Evolutionary conservation across 352 stramenopile species (phyloP), one percentile per base, ranked within the genome.

Genomic region (Phytopythium cucurbitacearum): DNA sequence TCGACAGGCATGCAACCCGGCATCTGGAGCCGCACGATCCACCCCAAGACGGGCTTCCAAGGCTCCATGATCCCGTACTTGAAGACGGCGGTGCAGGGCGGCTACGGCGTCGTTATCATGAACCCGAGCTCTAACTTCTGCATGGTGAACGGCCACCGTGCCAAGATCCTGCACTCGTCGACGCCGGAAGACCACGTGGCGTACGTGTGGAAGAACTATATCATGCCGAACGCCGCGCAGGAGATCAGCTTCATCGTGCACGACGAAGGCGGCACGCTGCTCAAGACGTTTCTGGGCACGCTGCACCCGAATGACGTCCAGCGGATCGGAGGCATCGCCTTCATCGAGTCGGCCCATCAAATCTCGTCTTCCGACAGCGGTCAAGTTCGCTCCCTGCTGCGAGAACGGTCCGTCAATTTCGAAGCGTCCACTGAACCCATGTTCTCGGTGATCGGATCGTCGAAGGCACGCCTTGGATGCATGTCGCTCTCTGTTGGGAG

Each of bases 171-270:
- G 46, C 74, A 94, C 64, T 92, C 80, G 9, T 56, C 67, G 1
- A 85, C 83, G 15, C 85, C 85, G 0, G 81, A 93, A 33, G 83
- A 87, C 13, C 85, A 95, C 50, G 70, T 93, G 0, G 59, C 75
- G 36, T 89, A 94, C 64, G 83, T 94, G 2, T 95, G 81, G 81
- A 93, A 91, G 56, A 90, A 92, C 58, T 92, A 92, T 61, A 82
- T 95, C 34, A 68, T 77, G 60, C 83, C 83, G 5, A 91, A 88
- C 48, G 75, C 80, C 1, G 85, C 83, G 2, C 76, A 89, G 42
- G 81, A 94, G 60, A 91, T 95, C 57, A 90, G 78, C 53, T 93
- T 95, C 48, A 82, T 95, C 45, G 80, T 85, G 12, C 77, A 89
- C 51, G 81, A 93, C 54, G 66, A 61, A 9, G 81, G 78, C 0